Percentiles rank a stretch among this genome's conserved stretches.
Evolutionary conservation across 2,329 filamentous ascomycete genomes (phyloP).

Genomic region (Fusarium nelsonii): DNA sequence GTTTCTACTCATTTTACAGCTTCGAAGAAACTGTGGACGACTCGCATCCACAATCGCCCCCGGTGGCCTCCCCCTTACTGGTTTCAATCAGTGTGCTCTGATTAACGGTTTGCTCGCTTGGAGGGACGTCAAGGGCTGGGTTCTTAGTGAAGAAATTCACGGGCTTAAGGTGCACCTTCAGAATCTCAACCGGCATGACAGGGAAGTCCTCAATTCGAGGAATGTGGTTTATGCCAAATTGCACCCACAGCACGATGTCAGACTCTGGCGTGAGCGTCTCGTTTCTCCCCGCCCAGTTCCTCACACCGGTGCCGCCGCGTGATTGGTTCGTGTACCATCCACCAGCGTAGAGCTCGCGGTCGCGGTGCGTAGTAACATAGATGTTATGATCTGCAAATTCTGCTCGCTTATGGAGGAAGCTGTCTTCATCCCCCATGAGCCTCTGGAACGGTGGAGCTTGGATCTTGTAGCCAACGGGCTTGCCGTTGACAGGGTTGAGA

Average conservation of each 20-base stretch:
- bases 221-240: slow-evolving; percentile 64
- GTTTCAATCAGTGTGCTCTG: slow-evolving; percentile 32
- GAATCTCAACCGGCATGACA: slow-evolving; percentile 55
- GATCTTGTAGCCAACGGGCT: slow-evolving; percentile 64
- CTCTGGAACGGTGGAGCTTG: slow-evolving; percentile 60
- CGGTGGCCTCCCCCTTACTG: not conserved
- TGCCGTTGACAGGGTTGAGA: slow-evolving; percentile 49
- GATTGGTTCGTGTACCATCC: slow-evolving; percentile 67
- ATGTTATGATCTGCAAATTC: slow-evolving; percentile 62
- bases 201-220: slow-evolving; percentile 64
- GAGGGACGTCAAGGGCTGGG: slow-evolving; percentile 61
- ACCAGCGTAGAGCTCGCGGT: slow-evolving; percentile 64
- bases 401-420: slow-evolving; percentile 57
- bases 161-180: slow-evolving; percentile 50
- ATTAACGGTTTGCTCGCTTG: slow-evolving; percentile 35
- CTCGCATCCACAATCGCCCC: slow-evolving; percentile 16
- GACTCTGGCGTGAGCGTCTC: slow-evolving; percentile 72
- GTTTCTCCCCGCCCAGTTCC: slow-evolving; percentile 54
- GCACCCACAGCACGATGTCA: slow-evolving; percentile 71
- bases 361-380: slow-evolving; percentile 64
- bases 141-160: slow-evolving; percentile 63
- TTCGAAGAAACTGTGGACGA: slow-evolving; percentile 11
- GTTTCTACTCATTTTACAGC: not conserved
- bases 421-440: slow-evolving; percentile 60
- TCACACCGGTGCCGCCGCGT: slow-evolving; percentile 48